phyloP scores from a whole-genome alignment of 768 basidiomycete species.

The Lentinula raphanica region DNA sequence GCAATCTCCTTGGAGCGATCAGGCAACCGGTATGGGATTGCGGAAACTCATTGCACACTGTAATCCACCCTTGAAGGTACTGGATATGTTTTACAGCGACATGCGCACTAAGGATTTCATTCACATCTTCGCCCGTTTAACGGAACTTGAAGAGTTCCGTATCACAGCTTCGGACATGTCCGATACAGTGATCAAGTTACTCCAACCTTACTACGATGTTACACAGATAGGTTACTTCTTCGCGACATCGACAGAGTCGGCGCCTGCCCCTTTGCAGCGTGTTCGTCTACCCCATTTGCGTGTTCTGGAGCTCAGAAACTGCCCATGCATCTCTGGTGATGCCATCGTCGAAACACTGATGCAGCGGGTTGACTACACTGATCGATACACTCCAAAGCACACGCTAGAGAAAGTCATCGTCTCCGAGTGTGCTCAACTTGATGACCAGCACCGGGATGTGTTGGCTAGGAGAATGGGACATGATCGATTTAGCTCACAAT shows the following conservation, averaged over 20 bases:
- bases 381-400: conserved; percentile 23
- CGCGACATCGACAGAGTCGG: conserved; percentile 10
- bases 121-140: conserved; percentile 57
- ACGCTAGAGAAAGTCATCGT: conserved; percentile 31
- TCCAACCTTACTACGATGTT: conserved; percentile 36
- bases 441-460: conserved; percentile 21
- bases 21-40: conserved; percentile 75
- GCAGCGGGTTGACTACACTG: conserved; percentile 40
- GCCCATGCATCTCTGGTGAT: conserved; percentile 57
- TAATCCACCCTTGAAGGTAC: conserved; percentile 55
- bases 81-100: conserved; percentile 79
- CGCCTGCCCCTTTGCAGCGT: not conserved
- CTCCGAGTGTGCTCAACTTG: conserved; percentile 33
- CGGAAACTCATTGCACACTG: conserved; percentile 58
- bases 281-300: conserved; percentile 53
- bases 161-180: conserved; percentile 84
- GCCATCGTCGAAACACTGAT: conserved; percentile 49
- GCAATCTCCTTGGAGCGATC: conserved; percentile 72
- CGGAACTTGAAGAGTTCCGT: conserved; percentile 53
- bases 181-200: conserved; percentile 57
- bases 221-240: conserved; percentile 6
- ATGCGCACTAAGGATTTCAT: conserved; percentile 80
- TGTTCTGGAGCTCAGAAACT: conserved; percentile 51
- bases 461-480: conserved; percentile 23
- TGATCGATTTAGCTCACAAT: not conserved